These are phyloP conservation scores for Protea cynaroides DNA, from an alignment of 164 flowering plant species.

Conservation along the genomic window DNA sequence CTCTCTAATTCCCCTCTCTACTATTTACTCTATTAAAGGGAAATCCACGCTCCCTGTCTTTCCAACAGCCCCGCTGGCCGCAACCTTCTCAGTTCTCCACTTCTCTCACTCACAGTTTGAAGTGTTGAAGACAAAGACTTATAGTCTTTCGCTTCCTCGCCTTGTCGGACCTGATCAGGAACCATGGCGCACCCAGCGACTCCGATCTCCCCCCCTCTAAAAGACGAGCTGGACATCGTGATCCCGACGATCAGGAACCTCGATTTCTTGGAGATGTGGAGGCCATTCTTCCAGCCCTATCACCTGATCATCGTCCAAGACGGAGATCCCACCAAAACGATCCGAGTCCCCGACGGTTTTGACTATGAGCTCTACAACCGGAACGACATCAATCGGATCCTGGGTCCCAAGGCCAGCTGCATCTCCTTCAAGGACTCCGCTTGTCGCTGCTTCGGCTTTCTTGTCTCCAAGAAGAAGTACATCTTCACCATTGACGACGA, in stretches of 20 bases:
- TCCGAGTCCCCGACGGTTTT: constrained; percentile 38
- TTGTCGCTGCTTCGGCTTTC: constrained; percentile 34
- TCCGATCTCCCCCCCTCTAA: constrained; percentile 25
- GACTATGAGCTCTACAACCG: constrained; percentile 42
- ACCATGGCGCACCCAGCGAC: constrained; percentile 19
- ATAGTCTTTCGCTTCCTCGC: not conserved
- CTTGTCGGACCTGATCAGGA: not conserved
- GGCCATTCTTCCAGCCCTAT: constrained; percentile 35
- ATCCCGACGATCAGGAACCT: constrained; percentile 44
- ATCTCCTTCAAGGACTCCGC: constrained; percentile 45
- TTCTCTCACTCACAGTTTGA: not conserved
- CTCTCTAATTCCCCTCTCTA: not conserved
- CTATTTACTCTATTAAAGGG: not conserved
- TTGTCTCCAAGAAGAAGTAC: constrained; percentile 41
- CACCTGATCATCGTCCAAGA: constrained; percentile 48
- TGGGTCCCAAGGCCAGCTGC: constrained; percentile 42
- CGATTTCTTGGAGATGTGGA: constrained; percentile 37
- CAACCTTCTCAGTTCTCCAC: too few species aligned
- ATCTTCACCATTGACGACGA: constrained; percentile 51
- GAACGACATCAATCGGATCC: constrained; percentile 30
- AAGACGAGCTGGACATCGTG: constrained; percentile 41
- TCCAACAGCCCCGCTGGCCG: too few species aligned
- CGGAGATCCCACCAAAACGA: constrained; percentile 37
- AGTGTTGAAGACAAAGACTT: too few species aligned
- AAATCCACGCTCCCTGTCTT: not conserved